Conservation (phyloP, 2,329 filamentous ascomycete genomes). For the Arthroderma sp. region DNA sequence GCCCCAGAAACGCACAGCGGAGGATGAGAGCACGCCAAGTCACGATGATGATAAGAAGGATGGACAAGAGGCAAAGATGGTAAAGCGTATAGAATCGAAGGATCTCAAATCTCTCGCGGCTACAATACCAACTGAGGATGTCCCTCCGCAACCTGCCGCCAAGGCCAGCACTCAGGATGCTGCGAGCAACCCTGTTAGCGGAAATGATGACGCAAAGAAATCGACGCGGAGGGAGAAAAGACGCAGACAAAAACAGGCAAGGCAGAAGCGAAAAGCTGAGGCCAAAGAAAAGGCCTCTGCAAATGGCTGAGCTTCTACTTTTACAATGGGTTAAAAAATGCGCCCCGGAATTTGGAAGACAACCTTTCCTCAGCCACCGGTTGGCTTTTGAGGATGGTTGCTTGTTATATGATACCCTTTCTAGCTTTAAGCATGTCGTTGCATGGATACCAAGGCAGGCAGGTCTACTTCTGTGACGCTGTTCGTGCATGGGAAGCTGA, state of each 20-base stretch:
- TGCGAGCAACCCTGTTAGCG: not conserved
- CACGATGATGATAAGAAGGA: constrained; percentile 16
- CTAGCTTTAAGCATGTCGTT: too few species aligned
- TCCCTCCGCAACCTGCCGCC: too few species aligned
- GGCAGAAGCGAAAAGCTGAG: not conserved
- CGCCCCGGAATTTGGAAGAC: too few species aligned
- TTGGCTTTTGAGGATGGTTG: too few species aligned
- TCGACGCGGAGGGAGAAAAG: not conserved
- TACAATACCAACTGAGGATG: too few species aligned
- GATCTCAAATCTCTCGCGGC: not conserved
- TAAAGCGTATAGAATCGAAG: constrained; percentile 6
- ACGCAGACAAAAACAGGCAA: not conserved
- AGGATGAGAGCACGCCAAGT: constrained; percentile 18
- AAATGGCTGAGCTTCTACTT: not conserved
- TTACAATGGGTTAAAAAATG: not conserved
- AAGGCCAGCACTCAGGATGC: too few species aligned
- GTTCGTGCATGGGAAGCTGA: too few species aligned
- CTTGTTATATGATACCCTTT: too few species aligned
- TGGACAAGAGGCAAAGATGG: constrained; percentile 12
- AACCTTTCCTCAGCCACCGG: too few species aligned
- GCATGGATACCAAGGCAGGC: too few species aligned
- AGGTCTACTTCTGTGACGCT: too few species aligned
- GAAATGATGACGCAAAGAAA: not conserved
- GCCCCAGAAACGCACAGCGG: constrained; percentile 9
- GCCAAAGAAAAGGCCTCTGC: not conserved